Evolutionary conservation across 108 stramenopile genomes (phyloP), one percentile per base, ranked within the genome.

Genomic region (Skeletonema grethae): DNA sequence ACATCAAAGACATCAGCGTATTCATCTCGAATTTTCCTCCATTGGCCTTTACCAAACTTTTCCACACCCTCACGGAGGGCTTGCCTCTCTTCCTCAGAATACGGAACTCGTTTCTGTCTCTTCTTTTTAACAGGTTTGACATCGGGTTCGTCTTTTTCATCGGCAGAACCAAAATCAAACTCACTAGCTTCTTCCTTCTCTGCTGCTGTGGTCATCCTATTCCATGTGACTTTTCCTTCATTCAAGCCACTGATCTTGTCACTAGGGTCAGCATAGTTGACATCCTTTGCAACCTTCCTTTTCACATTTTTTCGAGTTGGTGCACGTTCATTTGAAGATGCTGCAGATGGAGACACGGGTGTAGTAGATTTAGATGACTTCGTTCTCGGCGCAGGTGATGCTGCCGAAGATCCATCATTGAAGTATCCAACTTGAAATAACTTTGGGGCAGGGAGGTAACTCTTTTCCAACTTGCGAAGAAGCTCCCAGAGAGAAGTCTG

Each of bases 11-110:
- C 65, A 5, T 84, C 73, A 22, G 18, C 41, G 36, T 82, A 82
- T 0, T 73, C 13, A 8, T 70, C 48, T 30, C 80, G 84, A 61
- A 89, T 87, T n/a, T 67, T n/a, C 7, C 69, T 73, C 88, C 88
- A 89, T 8, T 58, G 66, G 7, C 86, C 86, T 8, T 73, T 18
- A 16, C 89, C 89, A 62, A 73, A 77, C n/a, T 62, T 25, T 22
- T 48, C 18, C 15, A 87, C 77, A 29, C 89, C 89, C n/a, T 84
- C 48, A 15, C 64, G 67, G 35, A 90, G 62, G 9, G 76, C 75
- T 13, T 22, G 32, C 28, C 82, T 87, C 45, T 90, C 89, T 50
- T 76, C 67, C 3, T 87, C 85, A 0, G 77, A 73, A 79, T 84
- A 89, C 16, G 30, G 43, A 7, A 79, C 61, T 16, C 82, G 67